These are phyloP conservation scores for Aureobasidium sp. DNA, from an alignment of 2,329 filamentous ascomycete species.

Conservation along the genomic window DNA sequence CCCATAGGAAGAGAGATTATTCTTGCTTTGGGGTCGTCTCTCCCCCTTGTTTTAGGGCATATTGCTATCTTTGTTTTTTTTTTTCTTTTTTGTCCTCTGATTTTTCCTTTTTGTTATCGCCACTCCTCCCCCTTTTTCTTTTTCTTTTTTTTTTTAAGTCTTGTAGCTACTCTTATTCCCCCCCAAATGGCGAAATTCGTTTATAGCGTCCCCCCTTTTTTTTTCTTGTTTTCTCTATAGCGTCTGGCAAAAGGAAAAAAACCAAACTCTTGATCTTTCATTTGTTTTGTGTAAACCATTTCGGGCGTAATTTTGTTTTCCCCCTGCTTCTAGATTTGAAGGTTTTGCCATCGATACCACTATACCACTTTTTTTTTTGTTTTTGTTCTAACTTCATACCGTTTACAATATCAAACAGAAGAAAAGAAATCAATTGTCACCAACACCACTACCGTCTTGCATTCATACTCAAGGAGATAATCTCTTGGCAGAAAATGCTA, in stretches of 20 bases:
- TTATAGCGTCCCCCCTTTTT: background rate
- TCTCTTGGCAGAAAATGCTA: too few species aligned
- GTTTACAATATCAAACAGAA: too few species aligned
- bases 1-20: too few species aligned
- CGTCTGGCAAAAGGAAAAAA: too few species aligned
- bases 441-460: too few species aligned
- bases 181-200: background rate
- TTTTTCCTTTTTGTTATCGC: background rate
- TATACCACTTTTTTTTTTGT: conserved; percentile 8
- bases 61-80: too few species aligned
- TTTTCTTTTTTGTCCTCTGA: too few species aligned
- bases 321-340: background rate
- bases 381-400: background rate
- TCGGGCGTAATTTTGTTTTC: too few species aligned
- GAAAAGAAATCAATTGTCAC: too few species aligned
- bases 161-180: background rate
- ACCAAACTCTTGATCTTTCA: too few species aligned
- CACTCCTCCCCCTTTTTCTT: background rate
- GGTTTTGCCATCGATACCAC: background rate
- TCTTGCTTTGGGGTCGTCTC: background rate
- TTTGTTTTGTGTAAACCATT: background rate
- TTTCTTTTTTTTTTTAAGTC: background rate
- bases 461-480: too few species aligned
- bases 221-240: background rate
- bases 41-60: too few species aligned